Evolutionary conservation across 106 monocot genomes (phyloP), one percentile per base, ranked within the genome.

Genomic region (Amphibolis antarctica): DNA sequence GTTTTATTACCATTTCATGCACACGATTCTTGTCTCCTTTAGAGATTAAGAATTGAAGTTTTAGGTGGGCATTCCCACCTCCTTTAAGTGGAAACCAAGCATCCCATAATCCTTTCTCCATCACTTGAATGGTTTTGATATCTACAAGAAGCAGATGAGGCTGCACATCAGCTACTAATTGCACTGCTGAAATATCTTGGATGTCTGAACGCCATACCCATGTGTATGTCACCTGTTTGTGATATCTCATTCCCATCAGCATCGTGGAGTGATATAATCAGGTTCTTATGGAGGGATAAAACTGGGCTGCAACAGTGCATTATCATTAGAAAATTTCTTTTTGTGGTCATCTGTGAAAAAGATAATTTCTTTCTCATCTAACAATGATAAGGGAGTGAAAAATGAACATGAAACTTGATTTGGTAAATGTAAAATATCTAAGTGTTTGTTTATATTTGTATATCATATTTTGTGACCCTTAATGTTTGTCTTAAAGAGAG

Each of bases 81-180:
- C 72, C 72, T 45, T 81, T 72, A 24, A 92, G 75, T 64, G 77
- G 64, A 75, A 82, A 82, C 7, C 60, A 57, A 43, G 75, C 59
- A 60, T 84, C 84, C 69, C 76, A 69, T 10, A 69, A 12, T 70
- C 87, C 81, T 50, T 78, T 84, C 56, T 92, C 92, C 62, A 82
- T 77, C 62, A 92, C 71, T 59, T 48, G 54, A 47, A 79, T 82
- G 21, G 77, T 82, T 53, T 63, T 82, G 28, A 92, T 49, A 71
- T 86, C 92, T 92, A 58, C 57, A 36, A 26, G 12, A 57, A 53
- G 53, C 53, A 53, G 20, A 53, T 53, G 53, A 53, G 1, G 23
- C 53, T 12, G 21, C 21, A 21, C 7, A 53, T 53, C 53, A 53
- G 7, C 18, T 24, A 19, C 9, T 21, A n/a, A 9, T 36, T 36